These are phyloP conservation scores for Monsonia emarginata DNA, from an alignment of 441 rosid species.

Conservation along the genomic window DNA sequence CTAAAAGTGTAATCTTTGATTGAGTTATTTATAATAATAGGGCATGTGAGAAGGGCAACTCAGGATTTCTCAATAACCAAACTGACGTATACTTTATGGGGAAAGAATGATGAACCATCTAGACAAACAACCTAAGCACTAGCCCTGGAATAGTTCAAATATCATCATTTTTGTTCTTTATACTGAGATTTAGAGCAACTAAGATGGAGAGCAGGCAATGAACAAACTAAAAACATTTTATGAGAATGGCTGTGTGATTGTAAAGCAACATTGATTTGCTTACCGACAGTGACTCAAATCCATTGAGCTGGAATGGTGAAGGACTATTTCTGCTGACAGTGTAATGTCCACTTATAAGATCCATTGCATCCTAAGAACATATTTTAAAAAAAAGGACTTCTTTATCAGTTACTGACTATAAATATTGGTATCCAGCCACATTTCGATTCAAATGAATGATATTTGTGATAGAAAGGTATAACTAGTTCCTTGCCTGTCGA, in stretches of 20 bases:
- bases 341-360: conserved; percentile 83
- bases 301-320: conserved; percentile 68
- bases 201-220: background rate
- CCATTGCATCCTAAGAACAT: conserved; percentile 70
- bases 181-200: background rate
- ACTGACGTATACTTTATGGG: too few species aligned
- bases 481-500: conserved; percentile 60
- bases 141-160: background rate
- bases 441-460: background rate
- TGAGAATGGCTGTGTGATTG: background rate
- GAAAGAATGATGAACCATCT: too few species aligned
- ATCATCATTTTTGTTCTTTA: background rate
- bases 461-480: conserved; percentile 1
- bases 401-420: conserved; percentile 5
- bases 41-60: background rate
- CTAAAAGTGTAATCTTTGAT: background rate
- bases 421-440: background rate
- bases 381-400: background rate
- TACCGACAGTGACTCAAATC: conserved; percentile 62
- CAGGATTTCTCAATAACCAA: too few species aligned
- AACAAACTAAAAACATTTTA: background rate
- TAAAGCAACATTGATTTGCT: conserved; percentile 14
- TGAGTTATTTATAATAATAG: background rate
- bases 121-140: too few species aligned
- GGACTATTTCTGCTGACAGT: conserved; percentile 51